phyloP scores from a whole-genome alignment of 2,329 filamentous ascomycete genomes.

The Myriosclerotinia duriaeana region DNA sequence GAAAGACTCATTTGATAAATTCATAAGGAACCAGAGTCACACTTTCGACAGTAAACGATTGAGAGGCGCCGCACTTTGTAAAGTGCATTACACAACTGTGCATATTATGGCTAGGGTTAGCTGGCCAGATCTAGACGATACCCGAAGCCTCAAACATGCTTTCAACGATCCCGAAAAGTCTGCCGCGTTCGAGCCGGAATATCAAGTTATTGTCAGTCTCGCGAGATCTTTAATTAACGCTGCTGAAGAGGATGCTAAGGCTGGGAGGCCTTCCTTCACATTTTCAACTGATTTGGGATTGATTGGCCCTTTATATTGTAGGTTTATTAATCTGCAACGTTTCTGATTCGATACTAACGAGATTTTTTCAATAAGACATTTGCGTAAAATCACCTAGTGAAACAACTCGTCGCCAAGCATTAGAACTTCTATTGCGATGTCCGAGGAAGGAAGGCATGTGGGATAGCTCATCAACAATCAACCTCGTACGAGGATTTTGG shows the following conservation, averaged over 20 bases:
- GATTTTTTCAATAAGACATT: background rate
- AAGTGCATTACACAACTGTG: conserved; percentile 35
- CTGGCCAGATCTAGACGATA: conserved; percentile 15
- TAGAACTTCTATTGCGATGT: conserved; percentile 32
- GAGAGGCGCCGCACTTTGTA: conserved; percentile 37
- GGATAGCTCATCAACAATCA: conserved; percentile 32
- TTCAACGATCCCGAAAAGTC: background rate
- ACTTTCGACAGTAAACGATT: conserved; percentile 34
- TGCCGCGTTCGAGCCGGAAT: conserved; percentile 25
- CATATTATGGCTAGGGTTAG: conserved; percentile 32
- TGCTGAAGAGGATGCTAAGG: conserved; percentile 33
- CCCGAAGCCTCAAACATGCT: background rate
- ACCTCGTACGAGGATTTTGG: conserved; percentile 35
- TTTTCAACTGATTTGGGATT: conserved; percentile 38
- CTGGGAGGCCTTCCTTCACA: conserved; percentile 31
- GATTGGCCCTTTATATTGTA: conserved; percentile 38
- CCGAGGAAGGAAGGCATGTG: conserved; percentile 40
- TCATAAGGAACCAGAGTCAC: conserved; percentile 32
- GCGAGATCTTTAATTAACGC: conserved; percentile 35
- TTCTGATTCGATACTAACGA: background rate
- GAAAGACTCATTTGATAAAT: conserved; percentile 35
- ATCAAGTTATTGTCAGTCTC: conserved; percentile 32
- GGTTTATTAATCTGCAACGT: background rate
- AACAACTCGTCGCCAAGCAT: conserved; percentile 28
- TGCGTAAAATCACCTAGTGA: conserved; percentile 31